Evolutionary conservation across 306 rosid genomes (phyloP).

Genomic region (Cicer judaicum): DNA sequence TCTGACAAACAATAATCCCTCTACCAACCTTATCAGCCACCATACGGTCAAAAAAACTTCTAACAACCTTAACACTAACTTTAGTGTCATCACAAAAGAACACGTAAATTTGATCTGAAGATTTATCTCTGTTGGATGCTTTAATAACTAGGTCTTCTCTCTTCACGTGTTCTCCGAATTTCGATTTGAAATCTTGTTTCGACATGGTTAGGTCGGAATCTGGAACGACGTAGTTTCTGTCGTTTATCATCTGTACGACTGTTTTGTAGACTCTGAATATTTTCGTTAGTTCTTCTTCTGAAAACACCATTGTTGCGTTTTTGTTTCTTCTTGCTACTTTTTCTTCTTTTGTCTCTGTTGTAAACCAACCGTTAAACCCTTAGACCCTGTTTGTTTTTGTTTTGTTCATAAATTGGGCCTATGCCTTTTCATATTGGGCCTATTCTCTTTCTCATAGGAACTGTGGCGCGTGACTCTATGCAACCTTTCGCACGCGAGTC

Average conservation of each 20-base stretch:
- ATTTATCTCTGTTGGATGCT: background rate
- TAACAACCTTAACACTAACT: background rate
- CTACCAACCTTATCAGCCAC: background rate
- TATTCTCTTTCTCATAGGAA: too few relatives aligned
- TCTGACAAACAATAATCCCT: conserved; percentile 12
- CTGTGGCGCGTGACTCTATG: too few relatives aligned
- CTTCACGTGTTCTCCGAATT: background rate
- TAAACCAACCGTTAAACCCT: too few relatives aligned
- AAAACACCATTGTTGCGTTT: background rate
- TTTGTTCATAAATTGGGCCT: too few relatives aligned
- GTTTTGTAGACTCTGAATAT: background rate
- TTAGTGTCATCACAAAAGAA: background rate
- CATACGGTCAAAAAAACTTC: background rate
- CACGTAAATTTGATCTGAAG: background rate
- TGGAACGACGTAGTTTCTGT: background rate
- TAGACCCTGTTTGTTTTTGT: too few relatives aligned
- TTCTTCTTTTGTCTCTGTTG: background rate
- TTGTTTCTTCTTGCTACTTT: background rate
- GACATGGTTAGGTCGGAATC: background rate
- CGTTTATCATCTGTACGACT: background rate
- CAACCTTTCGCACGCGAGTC: too few relatives aligned
- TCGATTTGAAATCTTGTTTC: background rate
- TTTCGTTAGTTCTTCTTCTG: background rate
- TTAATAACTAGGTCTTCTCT: background rate
- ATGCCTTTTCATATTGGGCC: too few relatives aligned